Conservation (phyloP, 2,329 filamentous ascomycete genomes). For the Colletotrichum sp. region DNA sequence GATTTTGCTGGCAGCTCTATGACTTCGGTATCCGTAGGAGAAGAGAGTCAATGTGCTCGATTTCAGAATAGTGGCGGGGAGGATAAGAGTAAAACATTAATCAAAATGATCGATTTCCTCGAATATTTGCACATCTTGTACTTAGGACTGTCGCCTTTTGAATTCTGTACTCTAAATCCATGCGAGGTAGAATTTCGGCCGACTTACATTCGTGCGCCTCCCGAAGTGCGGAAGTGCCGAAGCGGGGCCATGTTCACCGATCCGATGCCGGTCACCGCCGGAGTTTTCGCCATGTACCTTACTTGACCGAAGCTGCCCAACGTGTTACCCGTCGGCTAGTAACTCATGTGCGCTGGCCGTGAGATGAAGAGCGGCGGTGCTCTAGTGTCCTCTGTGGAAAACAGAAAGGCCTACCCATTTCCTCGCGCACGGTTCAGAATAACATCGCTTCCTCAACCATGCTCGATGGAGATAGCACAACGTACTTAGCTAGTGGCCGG, state of each 20-base stretch:
- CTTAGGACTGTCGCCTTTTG: fast-evolving
- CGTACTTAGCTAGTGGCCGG: too few relatives aligned
- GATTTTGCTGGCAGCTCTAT: not conserved
- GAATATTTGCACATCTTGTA: fast-evolving
- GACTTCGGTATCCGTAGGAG: not conserved
- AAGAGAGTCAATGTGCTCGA: not conserved
- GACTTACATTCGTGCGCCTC: not conserved
- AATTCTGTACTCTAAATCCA: not conserved
- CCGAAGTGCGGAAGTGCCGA: not conserved
- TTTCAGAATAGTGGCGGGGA: not conserved
- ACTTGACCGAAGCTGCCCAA: not conserved
- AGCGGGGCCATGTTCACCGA: not conserved
- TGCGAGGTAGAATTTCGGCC: not conserved
- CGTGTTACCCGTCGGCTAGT: not conserved
- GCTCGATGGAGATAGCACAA: too few relatives aligned
- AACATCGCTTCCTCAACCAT: not conserved
- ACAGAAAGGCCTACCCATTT: not conserved
- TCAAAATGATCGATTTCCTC: fast-evolving
- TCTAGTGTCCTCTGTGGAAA: not conserved
- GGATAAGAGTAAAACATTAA: fast-evolving
- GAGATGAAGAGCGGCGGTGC: not conserved
- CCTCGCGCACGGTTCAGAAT: not conserved
- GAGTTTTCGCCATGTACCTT: not conserved
- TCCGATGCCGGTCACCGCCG: not conserved
- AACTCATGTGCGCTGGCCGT: not conserved